Percentiles rank a stretch among this genome's conserved stretches.
These are phyloP conservation scores for Solanum lycopersicoides DNA, from an alignment of 257 asterid species.

Conservation along the genomic window DNA sequence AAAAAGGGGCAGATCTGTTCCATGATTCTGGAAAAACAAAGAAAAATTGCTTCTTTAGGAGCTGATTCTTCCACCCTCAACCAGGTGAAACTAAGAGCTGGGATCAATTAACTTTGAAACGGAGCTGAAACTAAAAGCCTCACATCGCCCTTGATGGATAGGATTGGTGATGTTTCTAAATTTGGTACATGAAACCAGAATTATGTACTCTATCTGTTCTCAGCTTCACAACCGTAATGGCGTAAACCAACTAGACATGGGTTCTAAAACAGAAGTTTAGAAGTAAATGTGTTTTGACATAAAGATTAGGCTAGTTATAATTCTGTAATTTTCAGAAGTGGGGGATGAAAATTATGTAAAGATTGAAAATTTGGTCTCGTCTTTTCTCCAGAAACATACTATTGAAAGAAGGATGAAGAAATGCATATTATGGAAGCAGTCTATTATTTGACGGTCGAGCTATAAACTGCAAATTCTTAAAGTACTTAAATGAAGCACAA, in stretches of 20 bases:
- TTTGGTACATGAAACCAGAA: background rate
- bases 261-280: background rate
- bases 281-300: background rate
- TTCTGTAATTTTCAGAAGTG: background rate
- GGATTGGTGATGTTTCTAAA: background rate
- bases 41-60: slow-evolving; percentile 40
- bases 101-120: background rate
- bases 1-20: slow-evolving; percentile 44
- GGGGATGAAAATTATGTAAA: background rate
- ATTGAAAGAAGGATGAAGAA: background rate
- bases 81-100: slow-evolving; percentile 31
- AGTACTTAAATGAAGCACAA: background rate
- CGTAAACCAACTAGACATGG: background rate
- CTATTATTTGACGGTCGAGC: background rate
- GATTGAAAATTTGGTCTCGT: background rate
- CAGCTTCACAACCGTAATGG: background rate
- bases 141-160: background rate
- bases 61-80: slow-evolving; percentile 49
- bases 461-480: background rate
- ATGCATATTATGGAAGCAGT: background rate
- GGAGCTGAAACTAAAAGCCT: background rate
- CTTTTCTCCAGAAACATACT: background rate
- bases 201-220: background rate
- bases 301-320: background rate
- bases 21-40: slow-evolving; percentile 55